These are phyloP conservation scores for Carex parvula DNA, from an alignment of 176 grass and related monocot genomes.

Conservation along the genomic window DNA sequence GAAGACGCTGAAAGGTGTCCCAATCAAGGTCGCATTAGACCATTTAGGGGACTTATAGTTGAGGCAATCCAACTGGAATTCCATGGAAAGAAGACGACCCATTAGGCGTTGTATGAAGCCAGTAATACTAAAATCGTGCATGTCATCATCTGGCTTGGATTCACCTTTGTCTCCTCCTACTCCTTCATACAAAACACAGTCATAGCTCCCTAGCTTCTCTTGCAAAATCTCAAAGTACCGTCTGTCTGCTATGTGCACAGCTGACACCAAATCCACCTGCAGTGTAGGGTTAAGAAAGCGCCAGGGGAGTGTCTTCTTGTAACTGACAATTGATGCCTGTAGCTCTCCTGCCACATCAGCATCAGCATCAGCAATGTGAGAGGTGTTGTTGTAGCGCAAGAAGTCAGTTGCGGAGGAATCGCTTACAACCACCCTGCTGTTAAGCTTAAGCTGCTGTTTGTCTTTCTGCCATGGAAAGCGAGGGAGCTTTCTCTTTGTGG, in stretches of 20 bases:
- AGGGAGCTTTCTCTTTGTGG: too few relatives aligned
- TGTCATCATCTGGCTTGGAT: constrained; percentile 39
- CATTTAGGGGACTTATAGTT: constrained; percentile 74
- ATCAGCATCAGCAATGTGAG: not conserved
- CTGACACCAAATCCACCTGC: constrained; percentile 85
- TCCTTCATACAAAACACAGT: constrained; percentile 88
- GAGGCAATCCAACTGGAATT: constrained; percentile 88
- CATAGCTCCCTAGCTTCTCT: constrained; percentile 58
- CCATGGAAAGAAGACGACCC: constrained; percentile 67
- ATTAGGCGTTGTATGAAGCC: constrained; percentile 84
- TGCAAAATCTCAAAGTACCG: constrained; percentile 76
- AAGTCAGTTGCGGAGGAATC: constrained; percentile 55
- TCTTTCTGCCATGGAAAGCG: too few relatives aligned
- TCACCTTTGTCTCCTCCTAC: constrained; percentile 52
- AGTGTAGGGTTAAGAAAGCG: constrained; percentile 56
- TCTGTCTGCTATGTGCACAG: constrained; percentile 85
- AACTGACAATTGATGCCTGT: constrained; percentile 77
- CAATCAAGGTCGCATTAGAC: constrained; percentile 89
- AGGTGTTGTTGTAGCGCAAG: constrained; percentile 47
- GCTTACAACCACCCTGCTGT: constrained; percentile 22
- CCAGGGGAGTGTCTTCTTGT: constrained; percentile 67
- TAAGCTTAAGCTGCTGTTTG: not conserved
- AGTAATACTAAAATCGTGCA: constrained; percentile 69
- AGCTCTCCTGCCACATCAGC: constrained; percentile 41
- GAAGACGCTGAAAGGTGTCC: constrained; percentile 78